Conservation (phyloP, 352 stramenopile species). For the Globisporangium camurandrum region DNA sequence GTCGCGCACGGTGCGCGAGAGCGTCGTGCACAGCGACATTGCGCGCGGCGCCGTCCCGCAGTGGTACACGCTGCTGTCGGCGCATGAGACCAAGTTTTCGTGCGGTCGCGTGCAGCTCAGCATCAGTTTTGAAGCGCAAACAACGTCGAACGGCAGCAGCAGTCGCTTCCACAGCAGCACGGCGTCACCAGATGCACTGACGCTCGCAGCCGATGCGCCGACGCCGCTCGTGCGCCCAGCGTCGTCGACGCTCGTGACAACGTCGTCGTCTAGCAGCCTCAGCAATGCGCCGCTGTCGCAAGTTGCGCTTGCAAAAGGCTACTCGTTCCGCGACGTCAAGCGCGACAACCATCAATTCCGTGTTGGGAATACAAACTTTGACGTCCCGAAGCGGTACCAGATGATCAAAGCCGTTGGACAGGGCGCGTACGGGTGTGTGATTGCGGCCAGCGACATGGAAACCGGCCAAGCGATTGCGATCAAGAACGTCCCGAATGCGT, state of each 20-base stretch:
- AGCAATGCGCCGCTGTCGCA: conserved; percentile 11
- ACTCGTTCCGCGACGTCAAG: conserved; percentile 77
- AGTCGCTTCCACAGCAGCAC: conserved; percentile 9
- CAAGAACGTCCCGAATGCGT: conserved; percentile 94
- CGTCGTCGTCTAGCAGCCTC: conserved; percentile 1
- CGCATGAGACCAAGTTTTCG: conserved; percentile 78
- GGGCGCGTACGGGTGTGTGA: conserved; percentile 89
- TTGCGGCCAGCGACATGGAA: conserved; percentile 81
- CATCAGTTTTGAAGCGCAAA: conserved; percentile 66
- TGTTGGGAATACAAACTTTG: conserved; percentile 83
- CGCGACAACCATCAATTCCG: conserved; percentile 85
- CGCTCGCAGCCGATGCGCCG: conserved; percentile 19
- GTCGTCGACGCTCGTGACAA: conserved; percentile 35
- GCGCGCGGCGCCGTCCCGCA: conserved; percentile 73
- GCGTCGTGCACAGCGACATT: conserved; percentile 80
- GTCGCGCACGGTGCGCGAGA: conserved; percentile 73
- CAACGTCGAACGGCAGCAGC: background rate
- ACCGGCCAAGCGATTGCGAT: conserved; percentile 89
- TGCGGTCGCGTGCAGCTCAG: conserved; percentile 81
- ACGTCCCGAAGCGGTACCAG: conserved; percentile 79
- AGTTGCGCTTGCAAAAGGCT: conserved; percentile 52
- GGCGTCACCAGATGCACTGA: background rate
- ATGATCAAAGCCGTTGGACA: conserved; percentile 88
- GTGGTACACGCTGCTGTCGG: conserved; percentile 82
- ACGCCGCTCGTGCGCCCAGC: conserved; percentile 45